Evolutionary conservation across 1,139 yeast species (phyloP).

Genomic region (Hansenula sp.): DNA sequence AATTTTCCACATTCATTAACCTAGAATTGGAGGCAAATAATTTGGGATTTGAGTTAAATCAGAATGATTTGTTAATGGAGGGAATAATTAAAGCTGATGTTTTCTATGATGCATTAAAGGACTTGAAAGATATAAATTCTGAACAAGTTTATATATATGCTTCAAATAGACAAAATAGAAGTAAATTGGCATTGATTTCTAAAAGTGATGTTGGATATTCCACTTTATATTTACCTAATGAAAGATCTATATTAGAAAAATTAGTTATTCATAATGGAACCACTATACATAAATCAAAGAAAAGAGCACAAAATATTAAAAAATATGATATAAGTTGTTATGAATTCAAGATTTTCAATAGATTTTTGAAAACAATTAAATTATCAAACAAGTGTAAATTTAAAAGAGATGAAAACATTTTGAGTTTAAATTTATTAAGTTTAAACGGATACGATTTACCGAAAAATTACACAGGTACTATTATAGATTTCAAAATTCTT

Average conservation of each 20-base stretch:
- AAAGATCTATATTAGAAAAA: constrained; percentile 55
- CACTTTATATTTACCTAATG: constrained; percentile 65
- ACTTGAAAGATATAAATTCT: constrained; percentile 62
- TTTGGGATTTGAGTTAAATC: constrained; percentile 42
- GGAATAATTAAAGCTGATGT: constrained; percentile 66
- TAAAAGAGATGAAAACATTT: constrained; percentile 47
- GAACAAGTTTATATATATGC: constrained; percentile 54
- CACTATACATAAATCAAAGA: constrained; percentile 5
- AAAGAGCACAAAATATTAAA: constrained; percentile 2
- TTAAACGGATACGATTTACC: constrained; percentile 27
- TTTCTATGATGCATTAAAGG: constrained; percentile 60
- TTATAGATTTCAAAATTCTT: constrained; percentile 57
- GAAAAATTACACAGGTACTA: constrained; percentile 50
- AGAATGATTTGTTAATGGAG: constrained; percentile 52
- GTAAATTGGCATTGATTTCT: constrained; percentile 48
- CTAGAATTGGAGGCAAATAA: constrained; percentile 31
- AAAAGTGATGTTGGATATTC: constrained; percentile 67
- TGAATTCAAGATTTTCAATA: constrained; percentile 50
- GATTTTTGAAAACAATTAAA: constrained; percentile 49
- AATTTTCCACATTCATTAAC: constrained; percentile 50
- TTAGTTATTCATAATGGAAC: constrained; percentile 27
- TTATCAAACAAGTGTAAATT: constrained; percentile 59
- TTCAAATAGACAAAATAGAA: constrained; percentile 26
- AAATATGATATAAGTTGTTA: constrained; percentile 36
- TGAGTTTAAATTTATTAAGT: constrained; percentile 31